Evolutionary conservation across 2,329 filamentous ascomycete genomes (phyloP).

Genomic region (Fusarium ambrosium): DNA sequence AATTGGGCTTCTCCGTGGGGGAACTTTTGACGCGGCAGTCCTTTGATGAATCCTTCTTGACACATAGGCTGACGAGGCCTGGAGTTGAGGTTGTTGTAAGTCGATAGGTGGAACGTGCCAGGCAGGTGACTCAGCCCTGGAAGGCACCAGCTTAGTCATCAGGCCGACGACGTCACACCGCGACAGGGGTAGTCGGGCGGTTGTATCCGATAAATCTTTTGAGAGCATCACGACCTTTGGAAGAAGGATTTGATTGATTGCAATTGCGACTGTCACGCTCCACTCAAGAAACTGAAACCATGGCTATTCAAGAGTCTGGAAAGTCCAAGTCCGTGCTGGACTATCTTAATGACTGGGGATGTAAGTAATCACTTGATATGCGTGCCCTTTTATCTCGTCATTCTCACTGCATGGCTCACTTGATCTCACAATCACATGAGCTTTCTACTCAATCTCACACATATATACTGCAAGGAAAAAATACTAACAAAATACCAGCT

Average conservation of each 20-base stretch:
- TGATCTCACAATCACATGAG: background rate
- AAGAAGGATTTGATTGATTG: constrained; percentile 9
- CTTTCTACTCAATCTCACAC: background rate
- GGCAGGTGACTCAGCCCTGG: constrained; percentile 19
- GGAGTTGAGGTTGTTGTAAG: background rate
- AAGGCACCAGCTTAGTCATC: constrained; percentile 35
- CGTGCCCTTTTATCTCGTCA: constrained; percentile 9
- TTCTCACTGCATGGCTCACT: constrained; percentile 10
- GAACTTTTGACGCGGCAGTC: background rate
- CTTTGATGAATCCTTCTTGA: background rate
- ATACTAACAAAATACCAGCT: constrained; percentile 52
- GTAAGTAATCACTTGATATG: constrained; percentile 54
- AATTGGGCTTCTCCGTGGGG: background rate
- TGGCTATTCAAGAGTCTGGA: constrained; percentile 46
- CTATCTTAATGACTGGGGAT: constrained; percentile 62
- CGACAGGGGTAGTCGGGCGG: constrained; percentile 19
- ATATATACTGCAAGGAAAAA: background rate
- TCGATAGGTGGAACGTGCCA: background rate
- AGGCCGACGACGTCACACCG: constrained; percentile 32
- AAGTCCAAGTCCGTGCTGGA: constrained; percentile 51
- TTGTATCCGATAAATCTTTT: constrained; percentile 27
- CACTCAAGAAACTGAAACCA: constrained; percentile 33
- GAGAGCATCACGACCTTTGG: constrained; percentile 28
- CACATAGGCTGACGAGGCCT: background rate
- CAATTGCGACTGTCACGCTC: constrained; percentile 30